phyloP scores from a whole-genome alignment of 805 yeast genomes.

The Cyberlindnera xishuangbannaensis region DNA sequence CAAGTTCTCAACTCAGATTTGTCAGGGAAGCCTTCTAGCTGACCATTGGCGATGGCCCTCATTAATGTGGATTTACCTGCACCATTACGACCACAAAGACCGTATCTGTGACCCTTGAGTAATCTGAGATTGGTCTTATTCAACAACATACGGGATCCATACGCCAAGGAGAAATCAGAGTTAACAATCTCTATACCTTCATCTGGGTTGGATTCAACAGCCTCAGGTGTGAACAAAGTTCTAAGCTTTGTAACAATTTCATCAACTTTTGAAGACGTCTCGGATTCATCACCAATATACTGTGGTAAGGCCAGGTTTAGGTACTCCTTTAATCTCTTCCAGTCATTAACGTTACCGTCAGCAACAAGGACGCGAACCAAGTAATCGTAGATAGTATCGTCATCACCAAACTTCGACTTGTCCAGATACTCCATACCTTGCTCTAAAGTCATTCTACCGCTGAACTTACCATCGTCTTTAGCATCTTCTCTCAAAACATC shows the following conservation, averaged over 20 bases:
- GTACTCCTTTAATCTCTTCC: slow-evolving; percentile 56
- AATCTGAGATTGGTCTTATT: slow-evolving; percentile 87
- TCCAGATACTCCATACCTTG: slow-evolving; percentile 44
- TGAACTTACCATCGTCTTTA: slow-evolving; percentile 63
- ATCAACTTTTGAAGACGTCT: slow-evolving; percentile 36
- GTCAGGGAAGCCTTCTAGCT: slow-evolving; percentile 95
- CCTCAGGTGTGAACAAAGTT: slow-evolving; percentile 46
- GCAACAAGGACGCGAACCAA: slow-evolving; percentile 48
- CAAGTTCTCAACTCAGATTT: slow-evolving; percentile 83
- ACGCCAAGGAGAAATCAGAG: slow-evolving; percentile 91
- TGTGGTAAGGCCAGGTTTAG: slow-evolving; percentile 35
- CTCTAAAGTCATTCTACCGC: slow-evolving; percentile 60
- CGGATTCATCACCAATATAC: slow-evolving; percentile 33
- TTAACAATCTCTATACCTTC: slow-evolving; percentile 91
- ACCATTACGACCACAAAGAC: slow-evolving; percentile 97
- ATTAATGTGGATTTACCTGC: slow-evolving; percentile 97
- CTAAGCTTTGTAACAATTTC: slow-evolving; percentile 43
- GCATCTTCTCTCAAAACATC: slow-evolving; percentile 79
- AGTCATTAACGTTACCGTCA: slow-evolving; percentile 69
- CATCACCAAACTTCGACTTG: slow-evolving; percentile 28
- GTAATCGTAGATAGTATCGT: slow-evolving; percentile 40
- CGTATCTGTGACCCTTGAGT: slow-evolving; percentile 93
- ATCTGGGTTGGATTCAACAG: slow-evolving; percentile 53
- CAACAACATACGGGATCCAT: slow-evolving; percentile 94
- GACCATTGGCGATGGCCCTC: slow-evolving; percentile 96